Evolutionary conservation across 1,139 yeast species (phyloP).

Genomic region (Debaryomyces psychrophilus): DNA sequence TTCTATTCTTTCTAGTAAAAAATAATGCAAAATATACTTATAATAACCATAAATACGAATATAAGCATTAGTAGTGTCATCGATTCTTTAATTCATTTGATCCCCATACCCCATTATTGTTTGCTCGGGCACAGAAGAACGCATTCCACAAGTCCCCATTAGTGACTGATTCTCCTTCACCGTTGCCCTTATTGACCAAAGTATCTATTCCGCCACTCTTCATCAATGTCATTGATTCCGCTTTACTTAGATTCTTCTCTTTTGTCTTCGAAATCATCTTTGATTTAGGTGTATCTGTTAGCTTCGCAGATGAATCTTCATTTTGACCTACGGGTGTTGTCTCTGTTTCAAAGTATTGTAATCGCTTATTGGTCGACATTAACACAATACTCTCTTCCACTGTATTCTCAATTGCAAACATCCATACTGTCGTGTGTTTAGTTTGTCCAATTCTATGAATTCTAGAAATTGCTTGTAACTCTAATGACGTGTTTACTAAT

Average conservation of each 20-base stretch:
- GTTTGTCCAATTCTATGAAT: conserved; percentile 92
- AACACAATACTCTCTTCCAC: conserved; percentile 90
- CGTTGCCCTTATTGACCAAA: conserved; percentile 41
- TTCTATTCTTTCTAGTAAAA: background rate
- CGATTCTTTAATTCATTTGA: background rate
- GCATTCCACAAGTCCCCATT: conserved; percentile 64
- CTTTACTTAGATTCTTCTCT: conserved; percentile 31
- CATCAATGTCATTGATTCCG: conserved; percentile 43
- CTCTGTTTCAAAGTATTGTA: conserved; percentile 35
- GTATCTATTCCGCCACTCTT: conserved; percentile 44
- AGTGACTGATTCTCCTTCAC: conserved; percentile 59
- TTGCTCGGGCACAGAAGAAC: conserved; percentile 44
- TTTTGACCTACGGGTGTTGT: background rate
- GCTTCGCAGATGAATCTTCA: background rate
- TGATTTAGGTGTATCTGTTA: background rate
- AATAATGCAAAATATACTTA: conserved; percentile 1
- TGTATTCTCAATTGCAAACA: conserved; percentile 78
- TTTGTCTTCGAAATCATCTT: conserved; percentile 14
- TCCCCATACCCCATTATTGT: background rate
- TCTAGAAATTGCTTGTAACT: conserved; percentile 87
- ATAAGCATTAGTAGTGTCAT: background rate
- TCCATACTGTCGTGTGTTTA: conserved; percentile 82
- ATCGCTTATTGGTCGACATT: conserved; percentile 53
- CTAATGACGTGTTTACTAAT: conserved; percentile 82
- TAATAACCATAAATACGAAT: background rate